A percentile compares a stretch with the other conserved stretches of the same genome.
These are phyloP conservation scores for Talaromyces islandicus DNA, from an alignment of 2,329 filamentous ascomycete species.

Conservation along the genomic window DNA sequence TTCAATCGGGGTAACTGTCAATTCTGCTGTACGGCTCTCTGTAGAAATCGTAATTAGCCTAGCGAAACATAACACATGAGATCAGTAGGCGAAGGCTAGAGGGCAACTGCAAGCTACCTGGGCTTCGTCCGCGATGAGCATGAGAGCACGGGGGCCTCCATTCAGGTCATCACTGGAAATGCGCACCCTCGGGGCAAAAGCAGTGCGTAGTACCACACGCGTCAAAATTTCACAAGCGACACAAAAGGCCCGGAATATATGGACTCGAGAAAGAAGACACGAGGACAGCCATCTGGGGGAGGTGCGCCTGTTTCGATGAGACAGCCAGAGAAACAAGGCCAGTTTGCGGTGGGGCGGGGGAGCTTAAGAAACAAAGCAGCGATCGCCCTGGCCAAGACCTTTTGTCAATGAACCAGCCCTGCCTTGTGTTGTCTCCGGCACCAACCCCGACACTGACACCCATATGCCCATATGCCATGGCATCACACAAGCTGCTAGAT, in stretches of 20 bases:
- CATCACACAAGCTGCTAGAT: conserved; percentile 62
- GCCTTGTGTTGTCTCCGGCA: not conserved
- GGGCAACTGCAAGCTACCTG: not conserved
- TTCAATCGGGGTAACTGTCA: not conserved
- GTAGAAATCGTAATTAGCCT: not conserved
- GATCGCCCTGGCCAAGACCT: not conserved
- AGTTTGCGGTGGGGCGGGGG: conserved; percentile 8
- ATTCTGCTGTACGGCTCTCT: not conserved
- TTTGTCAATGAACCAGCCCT: not conserved
- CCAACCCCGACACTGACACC: not conserved
- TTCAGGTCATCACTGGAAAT: not conserved
- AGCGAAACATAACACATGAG: not conserved
- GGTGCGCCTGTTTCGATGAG: not conserved
- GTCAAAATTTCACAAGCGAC: not conserved
- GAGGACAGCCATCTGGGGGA: not conserved
- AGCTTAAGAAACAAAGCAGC: conserved; percentile 4
- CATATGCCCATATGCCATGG: conserved; percentile 41
- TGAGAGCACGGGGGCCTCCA: conserved; percentile 4
- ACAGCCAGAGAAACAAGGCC: not conserved
- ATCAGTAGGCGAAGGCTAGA: not conserved
- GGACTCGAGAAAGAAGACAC: not conserved
- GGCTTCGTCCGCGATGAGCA: conserved; percentile 5
- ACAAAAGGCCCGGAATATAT: not conserved
- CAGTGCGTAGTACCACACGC: not conserved
- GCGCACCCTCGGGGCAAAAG: not conserved